These are phyloP conservation scores for Corylus americana DNA, from an alignment of 306 rosid genomes.

Conservation along the genomic window DNA sequence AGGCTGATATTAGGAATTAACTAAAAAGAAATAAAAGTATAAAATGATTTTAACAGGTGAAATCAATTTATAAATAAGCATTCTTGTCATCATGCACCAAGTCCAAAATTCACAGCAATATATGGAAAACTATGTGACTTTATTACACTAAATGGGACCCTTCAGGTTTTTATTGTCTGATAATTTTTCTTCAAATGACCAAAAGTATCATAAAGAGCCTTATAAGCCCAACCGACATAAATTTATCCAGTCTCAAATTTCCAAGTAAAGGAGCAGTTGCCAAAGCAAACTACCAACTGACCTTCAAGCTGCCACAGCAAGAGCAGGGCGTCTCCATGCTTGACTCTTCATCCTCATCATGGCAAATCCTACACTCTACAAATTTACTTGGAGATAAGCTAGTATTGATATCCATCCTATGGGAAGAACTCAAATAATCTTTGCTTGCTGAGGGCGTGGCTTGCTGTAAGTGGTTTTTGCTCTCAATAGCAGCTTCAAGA, in stretches of 20 bases:
- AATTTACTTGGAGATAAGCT: constrained; percentile 35
- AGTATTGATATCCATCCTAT: constrained; percentile 38
- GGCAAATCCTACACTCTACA: constrained; percentile 81
- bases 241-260: neutral
- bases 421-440: constrained; percentile 37
- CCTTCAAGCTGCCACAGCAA: constrained; percentile 91
- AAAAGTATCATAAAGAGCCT: neutral
- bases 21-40: neutral
- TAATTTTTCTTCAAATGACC: neutral
- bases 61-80: neutral
- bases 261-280: constrained; percentile 6
- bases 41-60: neutral
- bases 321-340: constrained; percentile 89
- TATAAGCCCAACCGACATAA: neutral
- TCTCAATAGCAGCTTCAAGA: constrained; percentile 38
- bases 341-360: constrained; percentile 70
- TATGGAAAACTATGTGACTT: neutral
- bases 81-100: neutral
- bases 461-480: constrained; percentile 31
- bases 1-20: neutral
- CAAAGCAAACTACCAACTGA: constrained; percentile 20
- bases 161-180: neutral
- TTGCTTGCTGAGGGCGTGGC: constrained; percentile 32
- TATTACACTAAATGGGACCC: neutral
- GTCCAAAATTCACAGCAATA: neutral